Evolutionary conservation across 1,284 basidiomycete species (phyloP), one percentile per base, ranked within the genome.

Genomic region (Taiwanofungus camphoratus): DNA sequence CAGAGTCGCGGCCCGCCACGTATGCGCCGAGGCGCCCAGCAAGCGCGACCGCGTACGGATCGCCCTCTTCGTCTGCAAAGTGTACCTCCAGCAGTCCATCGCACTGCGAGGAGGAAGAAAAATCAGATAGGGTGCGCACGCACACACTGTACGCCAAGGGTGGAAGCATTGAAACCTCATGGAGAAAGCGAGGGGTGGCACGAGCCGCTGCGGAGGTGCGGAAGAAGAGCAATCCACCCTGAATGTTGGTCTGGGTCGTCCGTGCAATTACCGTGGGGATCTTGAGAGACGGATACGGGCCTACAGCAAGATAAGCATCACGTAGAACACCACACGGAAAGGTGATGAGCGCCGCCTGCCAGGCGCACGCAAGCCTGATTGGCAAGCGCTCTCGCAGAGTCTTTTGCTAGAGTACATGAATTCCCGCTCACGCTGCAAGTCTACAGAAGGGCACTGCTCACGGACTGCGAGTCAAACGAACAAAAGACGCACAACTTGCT

Each of bases 61-160:
- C 92, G 3, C 83, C 91, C 62, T 96, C 92, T 55, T 84, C 86
- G 49, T 90, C 81, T 0, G 92, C 88, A 42, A 86, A 83, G 59
- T 85, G 75, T 3, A 87, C 52, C 29, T 79, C 65, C 19, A 87
- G 57, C 13, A 19, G 15, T 19, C 42, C 29, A 13, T 51, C 50
- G 12, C 15, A 16, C 31, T 18, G 57, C 9, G 53, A 56, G 4
- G 55, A 52, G 21, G 66, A 56, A 21, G 65, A 57, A 4, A 86
- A 56, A 1, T 60, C 51, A 35, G 68, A 53, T 2, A 92, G 66
- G 1, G 80, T 77, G 38, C 77, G 68, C 1, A 88, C 62, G 54
- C 85, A 87, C 1, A 78, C 71, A 12, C 72, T 62, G 50, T 78
- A 79, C 20, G 70, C 65, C 30, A 92, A 74, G 0, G 89, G 86